These are phyloP conservation scores for Phytophthora foliorum DNA, from an alignment of 352 stramenopile genomes.

Conservation along the genomic window DNA sequence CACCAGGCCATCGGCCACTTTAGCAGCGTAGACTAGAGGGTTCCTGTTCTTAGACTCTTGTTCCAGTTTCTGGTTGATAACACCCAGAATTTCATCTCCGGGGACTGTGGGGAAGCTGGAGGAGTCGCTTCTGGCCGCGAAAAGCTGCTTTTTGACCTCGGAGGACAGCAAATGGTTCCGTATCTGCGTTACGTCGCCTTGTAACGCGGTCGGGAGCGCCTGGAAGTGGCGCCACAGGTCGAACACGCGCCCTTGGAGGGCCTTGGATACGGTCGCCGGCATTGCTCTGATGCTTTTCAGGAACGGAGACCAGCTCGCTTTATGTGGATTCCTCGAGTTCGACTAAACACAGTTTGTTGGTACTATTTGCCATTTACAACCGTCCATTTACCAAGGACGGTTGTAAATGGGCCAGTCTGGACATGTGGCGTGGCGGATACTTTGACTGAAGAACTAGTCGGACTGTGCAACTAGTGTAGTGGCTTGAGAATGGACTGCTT, in stretches of 20 bases:
- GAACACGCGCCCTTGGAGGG: slow-evolving; percentile 51
- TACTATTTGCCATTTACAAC: too few species aligned
- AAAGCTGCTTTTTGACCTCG: slow-evolving; percentile 29
- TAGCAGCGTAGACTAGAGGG: slow-evolving; percentile 16
- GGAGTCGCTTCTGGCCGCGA: slow-evolving; percentile 23
- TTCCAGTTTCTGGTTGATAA: slow-evolving; percentile 33
- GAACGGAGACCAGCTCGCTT: too few species aligned
- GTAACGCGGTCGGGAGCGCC: slow-evolving; percentile 31
- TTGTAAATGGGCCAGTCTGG: not conserved
- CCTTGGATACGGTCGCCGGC: slow-evolving; percentile 16
- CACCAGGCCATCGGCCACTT: slow-evolving; percentile 43
- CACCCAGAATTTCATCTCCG: slow-evolving; percentile 28
- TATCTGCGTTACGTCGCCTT: slow-evolving; percentile 24
- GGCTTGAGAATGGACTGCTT: not conserved
- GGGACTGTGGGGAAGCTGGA: slow-evolving; percentile 34
- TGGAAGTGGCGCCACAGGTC: slow-evolving; percentile 49
- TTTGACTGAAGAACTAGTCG: slow-evolving; percentile 17
- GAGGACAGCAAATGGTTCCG: slow-evolving; percentile 25
- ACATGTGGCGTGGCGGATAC: not conserved
- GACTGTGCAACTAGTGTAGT: slow-evolving; percentile 17
- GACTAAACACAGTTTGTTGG: too few species aligned
- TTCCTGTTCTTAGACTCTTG: slow-evolving; percentile 11
- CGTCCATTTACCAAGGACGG: too few species aligned
- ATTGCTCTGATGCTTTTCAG: not conserved
- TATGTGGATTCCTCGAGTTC: too few species aligned